Evolutionary conservation across 768 basidiomycete genomes (phyloP).

Genomic region (Suillus lakei): DNA sequence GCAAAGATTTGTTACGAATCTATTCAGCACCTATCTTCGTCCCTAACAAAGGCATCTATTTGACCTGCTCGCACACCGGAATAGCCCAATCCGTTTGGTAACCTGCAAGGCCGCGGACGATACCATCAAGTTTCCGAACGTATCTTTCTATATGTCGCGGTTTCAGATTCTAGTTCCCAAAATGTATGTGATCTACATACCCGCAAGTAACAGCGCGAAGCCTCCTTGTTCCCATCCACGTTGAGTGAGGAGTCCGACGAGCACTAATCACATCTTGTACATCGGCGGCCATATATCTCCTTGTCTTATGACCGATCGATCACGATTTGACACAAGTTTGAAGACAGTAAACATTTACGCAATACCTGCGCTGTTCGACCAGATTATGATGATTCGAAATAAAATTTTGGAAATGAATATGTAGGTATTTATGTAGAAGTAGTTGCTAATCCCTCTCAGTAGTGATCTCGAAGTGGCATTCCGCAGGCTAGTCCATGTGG

Average conservation of each 20-base stretch:
- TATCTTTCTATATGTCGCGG: slow-evolving; percentile 60
- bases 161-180: slow-evolving; percentile 3
- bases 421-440: background rate
- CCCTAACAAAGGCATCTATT: background rate
- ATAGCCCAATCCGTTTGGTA: slow-evolving; percentile 90
- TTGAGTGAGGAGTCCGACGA: slow-evolving; percentile 88
- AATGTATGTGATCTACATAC: slow-evolving; percentile 19
- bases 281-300: slow-evolving; percentile 53
- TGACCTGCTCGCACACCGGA: slow-evolving; percentile 76
- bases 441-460: slow-evolving; percentile 8
- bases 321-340: background rate
- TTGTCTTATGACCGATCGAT: background rate
- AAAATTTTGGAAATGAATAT: background rate
- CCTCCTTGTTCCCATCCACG: slow-evolving; percentile 63
- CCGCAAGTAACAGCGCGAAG: slow-evolving; percentile 67
- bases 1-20: slow-evolving; percentile 55
- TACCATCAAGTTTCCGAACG: slow-evolving; percentile 78
- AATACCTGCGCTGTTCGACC: background rate
- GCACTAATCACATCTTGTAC: slow-evolving; percentile 70
- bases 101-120: slow-evolving; percentile 84
- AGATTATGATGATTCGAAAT: background rate
- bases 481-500: slow-evolving; percentile 6
- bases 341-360: background rate
- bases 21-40: background rate
- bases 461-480: slow-evolving; percentile 8